phyloP scores from a whole-genome alignment of 2,329 filamentous ascomycete genomes.

The Amphichorda felina region DNA sequence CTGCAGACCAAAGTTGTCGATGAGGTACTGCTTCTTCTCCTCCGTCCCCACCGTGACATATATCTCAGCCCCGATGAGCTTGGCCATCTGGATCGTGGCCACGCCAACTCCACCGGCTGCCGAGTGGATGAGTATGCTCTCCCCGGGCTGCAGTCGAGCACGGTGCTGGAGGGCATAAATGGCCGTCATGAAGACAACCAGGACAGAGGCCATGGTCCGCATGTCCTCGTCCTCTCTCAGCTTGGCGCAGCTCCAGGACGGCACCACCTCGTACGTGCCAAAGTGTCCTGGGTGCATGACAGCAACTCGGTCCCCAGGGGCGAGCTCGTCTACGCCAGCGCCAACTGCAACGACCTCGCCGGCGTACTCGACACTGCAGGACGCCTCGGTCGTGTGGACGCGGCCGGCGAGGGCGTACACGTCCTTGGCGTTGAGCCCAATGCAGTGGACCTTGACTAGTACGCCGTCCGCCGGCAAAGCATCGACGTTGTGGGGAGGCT shows the following conservation, averaged over 20 bases:
- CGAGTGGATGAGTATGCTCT: constrained; percentile 20
- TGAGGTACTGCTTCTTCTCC: constrained; percentile 17
- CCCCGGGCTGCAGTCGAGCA: constrained; percentile 11
- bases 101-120: constrained; percentile 16
- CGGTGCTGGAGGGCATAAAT: constrained; percentile 16
- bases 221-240: constrained; percentile 7
- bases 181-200: constrained; percentile 15
- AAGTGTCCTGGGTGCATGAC: constrained; percentile 11
- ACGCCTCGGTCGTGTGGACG: constrained; percentile 11
- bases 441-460: constrained; percentile 14
- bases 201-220: constrained; percentile 8
- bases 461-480: constrained; percentile 5
- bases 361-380: constrained; percentile 11
- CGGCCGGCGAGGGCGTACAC: constrained; percentile 13
- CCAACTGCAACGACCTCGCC: constrained; percentile 12
- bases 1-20: constrained; percentile 7
- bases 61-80: constrained; percentile 13
- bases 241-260: neutral
- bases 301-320: constrained; percentile 14
- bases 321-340: constrained; percentile 5
- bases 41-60: constrained; percentile 18
- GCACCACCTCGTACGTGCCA: constrained; percentile 7
- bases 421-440: constrained; percentile 10
- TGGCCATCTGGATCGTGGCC: constrained; percentile 15
- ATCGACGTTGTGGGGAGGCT: neutral